These are phyloP conservation scores for Rickenella mellea DNA, from an alignment of 768 basidiomycete species.

Conservation along the genomic window DNA sequence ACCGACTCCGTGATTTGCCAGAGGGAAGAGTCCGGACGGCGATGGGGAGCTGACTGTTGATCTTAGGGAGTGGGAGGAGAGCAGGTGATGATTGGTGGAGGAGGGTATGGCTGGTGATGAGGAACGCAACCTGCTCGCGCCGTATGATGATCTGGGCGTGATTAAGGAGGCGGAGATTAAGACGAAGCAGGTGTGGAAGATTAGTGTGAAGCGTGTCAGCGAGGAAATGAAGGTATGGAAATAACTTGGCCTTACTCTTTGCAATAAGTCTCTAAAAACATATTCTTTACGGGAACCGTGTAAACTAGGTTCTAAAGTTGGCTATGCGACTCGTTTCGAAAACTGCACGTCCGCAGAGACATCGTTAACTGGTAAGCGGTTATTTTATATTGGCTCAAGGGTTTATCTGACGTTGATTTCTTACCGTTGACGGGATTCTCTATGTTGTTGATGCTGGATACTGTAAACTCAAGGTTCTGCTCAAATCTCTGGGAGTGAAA, in stretches of 20 bases:
- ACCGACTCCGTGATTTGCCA: slow-evolving; percentile 61
- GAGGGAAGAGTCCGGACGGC: slow-evolving; percentile 62
- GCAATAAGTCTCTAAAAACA: slow-evolving; percentile 1
- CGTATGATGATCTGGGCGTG: slow-evolving; percentile 78
- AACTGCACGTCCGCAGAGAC: slow-evolving; percentile 98
- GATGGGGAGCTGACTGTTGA: slow-evolving; percentile 59
- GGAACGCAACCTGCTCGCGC: slow-evolving; percentile 84
- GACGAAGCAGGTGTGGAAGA: slow-evolving; percentile 74
- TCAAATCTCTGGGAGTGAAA: slow-evolving; percentile 96
- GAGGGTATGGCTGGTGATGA: slow-evolving; percentile 80
- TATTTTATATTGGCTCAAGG: too few relatives aligned
- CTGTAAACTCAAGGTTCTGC: slow-evolving; percentile 90
- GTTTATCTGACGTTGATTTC: slow-evolving; percentile 6
- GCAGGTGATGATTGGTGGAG: slow-evolving; percentile 78
- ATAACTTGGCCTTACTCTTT: neutral
- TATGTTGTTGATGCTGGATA: slow-evolving; percentile 96
- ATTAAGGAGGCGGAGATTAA: slow-evolving; percentile 68
- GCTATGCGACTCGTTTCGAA: slow-evolving; percentile 97
- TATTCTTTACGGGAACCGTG: slow-evolving; percentile 42
- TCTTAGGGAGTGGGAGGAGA: slow-evolving; percentile 96
- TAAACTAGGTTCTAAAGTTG: slow-evolving; percentile 83
- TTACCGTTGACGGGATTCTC: slow-evolving; percentile 87
- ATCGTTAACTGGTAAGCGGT: slow-evolving; percentile 68
- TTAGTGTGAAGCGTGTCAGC: slow-evolving; percentile 99
- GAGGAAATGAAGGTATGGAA: slow-evolving; percentile 91